phyloP scores from a whole-genome alignment of 192 early-diverging fungal species.

The Coemansia sp. region DNA sequence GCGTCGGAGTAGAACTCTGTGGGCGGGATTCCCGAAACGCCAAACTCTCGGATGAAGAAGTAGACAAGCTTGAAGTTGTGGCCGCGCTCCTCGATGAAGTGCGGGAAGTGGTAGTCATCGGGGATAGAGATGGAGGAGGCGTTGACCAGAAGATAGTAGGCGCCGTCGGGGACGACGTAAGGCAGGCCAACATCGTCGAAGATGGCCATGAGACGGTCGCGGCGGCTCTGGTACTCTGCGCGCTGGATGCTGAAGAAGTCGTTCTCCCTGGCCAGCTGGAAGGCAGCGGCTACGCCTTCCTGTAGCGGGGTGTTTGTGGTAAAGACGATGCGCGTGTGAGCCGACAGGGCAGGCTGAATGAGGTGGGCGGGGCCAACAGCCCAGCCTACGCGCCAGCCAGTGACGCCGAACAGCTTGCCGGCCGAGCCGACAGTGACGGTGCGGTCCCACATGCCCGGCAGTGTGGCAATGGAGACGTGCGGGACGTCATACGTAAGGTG shows the following conservation, averaged over 20 bases:
- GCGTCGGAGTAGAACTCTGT: constrained; percentile 82
- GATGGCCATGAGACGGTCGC: constrained; percentile 69
- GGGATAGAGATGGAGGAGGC: constrained; percentile 69
- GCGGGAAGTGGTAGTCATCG: constrained; percentile 61
- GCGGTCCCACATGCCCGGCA: constrained; percentile 87
- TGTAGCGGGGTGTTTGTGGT: constrained; percentile 89
- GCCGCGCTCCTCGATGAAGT: constrained; percentile 62
- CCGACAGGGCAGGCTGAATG: constrained; percentile 74
- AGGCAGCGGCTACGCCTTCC: constrained; percentile 75
- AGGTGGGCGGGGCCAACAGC: constrained; percentile 74
- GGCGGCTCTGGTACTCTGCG: constrained; percentile 68
- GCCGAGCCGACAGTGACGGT: constrained; percentile 92
- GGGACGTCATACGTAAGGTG: constrained; percentile 80
- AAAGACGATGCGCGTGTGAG: constrained; percentile 90
- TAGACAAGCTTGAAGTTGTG: constrained; percentile 78
- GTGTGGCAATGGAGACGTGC: constrained; percentile 77
- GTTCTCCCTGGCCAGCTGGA: constrained; percentile 64
- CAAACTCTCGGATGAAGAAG: constrained; percentile 85
- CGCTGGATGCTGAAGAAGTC: constrained; percentile 73
- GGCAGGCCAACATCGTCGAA: constrained; percentile 72
- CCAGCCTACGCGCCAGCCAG: constrained; percentile 98
- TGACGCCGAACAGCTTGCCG: constrained; percentile 94
- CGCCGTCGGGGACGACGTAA: constrained; percentile 86
- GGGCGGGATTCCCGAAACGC: constrained; percentile 91
- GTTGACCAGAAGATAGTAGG: constrained; percentile 92